phyloP scores from a whole-genome alignment of 495 filamentous ascomycete species.

The Daldinia concentrica region DNA sequence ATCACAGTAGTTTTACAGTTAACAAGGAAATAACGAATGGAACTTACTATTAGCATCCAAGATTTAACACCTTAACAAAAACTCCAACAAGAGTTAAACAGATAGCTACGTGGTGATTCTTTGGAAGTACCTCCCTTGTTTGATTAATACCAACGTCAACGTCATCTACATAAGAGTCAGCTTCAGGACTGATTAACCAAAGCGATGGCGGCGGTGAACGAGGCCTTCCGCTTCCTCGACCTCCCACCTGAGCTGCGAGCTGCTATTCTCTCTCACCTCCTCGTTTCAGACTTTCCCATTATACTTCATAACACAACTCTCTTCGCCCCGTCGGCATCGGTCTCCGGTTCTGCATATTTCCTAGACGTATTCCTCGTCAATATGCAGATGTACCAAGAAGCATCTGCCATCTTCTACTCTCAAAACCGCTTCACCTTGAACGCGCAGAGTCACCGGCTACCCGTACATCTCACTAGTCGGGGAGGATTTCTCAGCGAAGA shows the following conservation, averaged over 20 bases:
- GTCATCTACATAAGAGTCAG: neutral
- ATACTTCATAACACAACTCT: slow-evolving; percentile 39
- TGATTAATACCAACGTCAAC: neutral
- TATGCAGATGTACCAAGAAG: slow-evolving; percentile 47
- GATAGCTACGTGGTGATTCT: neutral
- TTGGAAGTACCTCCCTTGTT: neutral
- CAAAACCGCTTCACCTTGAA: slow-evolving; percentile 48
- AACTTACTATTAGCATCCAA: neutral
- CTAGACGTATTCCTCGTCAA: slow-evolving; percentile 48
- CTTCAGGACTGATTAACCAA: neutral
- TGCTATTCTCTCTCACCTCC: slow-evolving; percentile 65
- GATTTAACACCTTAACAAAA: neutral
- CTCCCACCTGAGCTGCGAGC: slow-evolving; percentile 81
- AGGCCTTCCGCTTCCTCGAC: slow-evolving; percentile 57
- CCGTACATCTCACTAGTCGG: slow-evolving; percentile 37
- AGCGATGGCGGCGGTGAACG: slow-evolving; percentile 8
- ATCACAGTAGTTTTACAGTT: neutral
- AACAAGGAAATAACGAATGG: neutral
- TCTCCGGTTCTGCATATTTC: slow-evolving; percentile 9
- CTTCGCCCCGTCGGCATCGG: slow-evolving; percentile 12
- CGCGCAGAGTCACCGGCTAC: slow-evolving; percentile 42
- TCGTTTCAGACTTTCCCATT: slow-evolving; percentile 38
- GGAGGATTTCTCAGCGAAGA: slow-evolving; percentile 33
- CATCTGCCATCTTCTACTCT: slow-evolving; percentile 49
- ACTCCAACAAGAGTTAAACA: neutral